phyloP scores from a whole-genome alignment of 176 grass and related monocot genomes.

The Carex parvula region DNA sequence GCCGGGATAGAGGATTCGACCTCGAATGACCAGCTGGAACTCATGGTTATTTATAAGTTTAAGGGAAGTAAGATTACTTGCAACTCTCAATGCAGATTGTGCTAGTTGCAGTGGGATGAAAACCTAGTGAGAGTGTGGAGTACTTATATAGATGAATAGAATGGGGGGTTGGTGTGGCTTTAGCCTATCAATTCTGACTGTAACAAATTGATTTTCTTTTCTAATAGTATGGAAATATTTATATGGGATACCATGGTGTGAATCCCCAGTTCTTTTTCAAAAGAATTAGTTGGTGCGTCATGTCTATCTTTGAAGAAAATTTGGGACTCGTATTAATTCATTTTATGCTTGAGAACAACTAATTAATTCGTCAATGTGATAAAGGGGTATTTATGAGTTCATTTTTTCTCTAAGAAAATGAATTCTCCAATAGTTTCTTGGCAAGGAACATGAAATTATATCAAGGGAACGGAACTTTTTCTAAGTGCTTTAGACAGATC shows the following conservation, averaged over 20 bases:
- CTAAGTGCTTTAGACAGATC: too few relatives aligned
- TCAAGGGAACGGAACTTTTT: too few relatives aligned
- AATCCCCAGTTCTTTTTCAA: background rate
- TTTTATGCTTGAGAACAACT: too few relatives aligned
- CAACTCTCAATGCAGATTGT: background rate
- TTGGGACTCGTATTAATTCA: background rate
- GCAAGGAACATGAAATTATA: too few relatives aligned
- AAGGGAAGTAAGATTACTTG: background rate
- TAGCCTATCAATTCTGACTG: background rate
- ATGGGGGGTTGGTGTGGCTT: background rate
- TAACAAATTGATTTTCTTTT: background rate
- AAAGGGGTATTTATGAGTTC: too few relatives aligned
- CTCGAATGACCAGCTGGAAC: constrained; percentile 45
- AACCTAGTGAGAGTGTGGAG: background rate
- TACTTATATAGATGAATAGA: background rate
- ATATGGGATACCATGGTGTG: background rate
- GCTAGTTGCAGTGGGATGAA: background rate
- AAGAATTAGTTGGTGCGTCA: background rate
- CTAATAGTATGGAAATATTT: background rate
- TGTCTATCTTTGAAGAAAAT: background rate
- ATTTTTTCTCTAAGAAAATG: too few relatives aligned
- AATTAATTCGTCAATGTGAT: too few relatives aligned
- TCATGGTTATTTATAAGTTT: background rate
- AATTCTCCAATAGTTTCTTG: too few relatives aligned
- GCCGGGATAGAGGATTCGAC: constrained; percentile 45